phyloP scores from a whole-genome alignment of 805 yeast species.

The Metschnikowia reukaufii region DNA sequence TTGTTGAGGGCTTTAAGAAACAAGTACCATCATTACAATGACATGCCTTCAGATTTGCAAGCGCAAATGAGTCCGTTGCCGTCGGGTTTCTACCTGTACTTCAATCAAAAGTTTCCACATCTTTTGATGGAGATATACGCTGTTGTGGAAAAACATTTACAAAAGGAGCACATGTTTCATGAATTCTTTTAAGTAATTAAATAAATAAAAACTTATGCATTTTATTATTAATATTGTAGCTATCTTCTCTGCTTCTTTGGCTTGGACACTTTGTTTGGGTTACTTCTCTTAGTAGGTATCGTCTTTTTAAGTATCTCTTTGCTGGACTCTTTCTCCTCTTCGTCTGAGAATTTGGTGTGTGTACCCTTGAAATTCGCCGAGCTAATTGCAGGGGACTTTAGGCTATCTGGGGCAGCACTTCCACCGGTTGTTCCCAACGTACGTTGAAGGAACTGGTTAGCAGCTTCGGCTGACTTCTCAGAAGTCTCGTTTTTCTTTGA shows the following conservation, averaged over 20 bases:
- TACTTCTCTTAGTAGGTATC: background rate
- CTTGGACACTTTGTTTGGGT: constrained; percentile 4
- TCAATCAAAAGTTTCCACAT: constrained; percentile 71
- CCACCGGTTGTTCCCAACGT: constrained; percentile 44
- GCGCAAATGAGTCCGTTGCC: constrained; percentile 76
- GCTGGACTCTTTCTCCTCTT: background rate
- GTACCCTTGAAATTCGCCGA: constrained; percentile 51
- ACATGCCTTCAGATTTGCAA: constrained; percentile 69
- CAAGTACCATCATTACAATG: constrained; percentile 93
- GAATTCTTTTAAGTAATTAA: constrained; percentile 32
- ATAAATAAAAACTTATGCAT: constrained; percentile 1
- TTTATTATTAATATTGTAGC: background rate
- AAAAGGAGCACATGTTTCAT: constrained; percentile 61
- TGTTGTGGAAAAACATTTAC: constrained; percentile 55
- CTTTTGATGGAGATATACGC: constrained; percentile 73
- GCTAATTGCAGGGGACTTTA: constrained; percentile 52
- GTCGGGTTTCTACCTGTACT: constrained; percentile 78
- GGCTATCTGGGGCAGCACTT: constrained; percentile 27
- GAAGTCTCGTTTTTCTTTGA: constrained; percentile 20
- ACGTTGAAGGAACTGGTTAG: constrained; percentile 46
- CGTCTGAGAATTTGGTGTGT: constrained; percentile 49
- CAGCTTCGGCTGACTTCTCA: constrained; percentile 33
- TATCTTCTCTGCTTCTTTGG: constrained; percentile 3
- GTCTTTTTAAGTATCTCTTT: background rate
- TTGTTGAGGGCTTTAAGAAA: constrained; percentile 85